Evolutionary conservation across 2,329 filamentous ascomycete genomes (phyloP), one percentile per base, ranked within the genome.

Genomic region (Cytospora paraplurivora): DNA sequence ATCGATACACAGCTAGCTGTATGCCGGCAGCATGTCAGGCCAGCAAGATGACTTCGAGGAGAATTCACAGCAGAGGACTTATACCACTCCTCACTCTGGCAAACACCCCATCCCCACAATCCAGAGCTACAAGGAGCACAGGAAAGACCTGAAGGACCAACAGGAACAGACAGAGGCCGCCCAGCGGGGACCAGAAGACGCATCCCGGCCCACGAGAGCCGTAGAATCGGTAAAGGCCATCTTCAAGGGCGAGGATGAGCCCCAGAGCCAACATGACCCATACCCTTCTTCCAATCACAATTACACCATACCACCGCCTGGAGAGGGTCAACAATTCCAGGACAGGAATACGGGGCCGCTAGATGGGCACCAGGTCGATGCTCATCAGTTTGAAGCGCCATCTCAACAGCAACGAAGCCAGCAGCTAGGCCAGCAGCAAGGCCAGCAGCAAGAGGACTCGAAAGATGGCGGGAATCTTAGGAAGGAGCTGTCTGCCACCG

Each of bases 21-120:
- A 27, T 27, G 27, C 27, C 4, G 21, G 8, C 63, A 69, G 59
- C 66, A 77, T 78, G 75, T 72, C 75, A 49, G 72, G 72, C 66
- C 70, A 69, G 62, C 74, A 76, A 54, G 76, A 78, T 63, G 69
- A 62, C 38, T 64, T 73, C 27, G 75, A 79, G 21, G 75, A 79
- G 27, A 70, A 69, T 21, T 53, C 62, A 12, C 50, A 69, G 32
- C 72, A 73, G 52, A 74, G 76, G 62, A 77, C 58, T 32, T 56
- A 77, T 62, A 72, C 74, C 37, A 72, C 73, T 51, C 78, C 78
- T 2, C 81, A 81, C 67, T 78, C 74, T 57, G 76, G 75, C 41
- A 73, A 72, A 12, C 74, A 78, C 65, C 79, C 78, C 4, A 76
- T 81, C 35, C 82, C 82, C 8, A 84, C 81, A 34, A 74, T 84